Percentiles rank a stretch among this genome's conserved stretches.
phyloP scores from a whole-genome alignment of 2,329 filamentous ascomycete genomes.

The Cladosporium oxysporum region DNA sequence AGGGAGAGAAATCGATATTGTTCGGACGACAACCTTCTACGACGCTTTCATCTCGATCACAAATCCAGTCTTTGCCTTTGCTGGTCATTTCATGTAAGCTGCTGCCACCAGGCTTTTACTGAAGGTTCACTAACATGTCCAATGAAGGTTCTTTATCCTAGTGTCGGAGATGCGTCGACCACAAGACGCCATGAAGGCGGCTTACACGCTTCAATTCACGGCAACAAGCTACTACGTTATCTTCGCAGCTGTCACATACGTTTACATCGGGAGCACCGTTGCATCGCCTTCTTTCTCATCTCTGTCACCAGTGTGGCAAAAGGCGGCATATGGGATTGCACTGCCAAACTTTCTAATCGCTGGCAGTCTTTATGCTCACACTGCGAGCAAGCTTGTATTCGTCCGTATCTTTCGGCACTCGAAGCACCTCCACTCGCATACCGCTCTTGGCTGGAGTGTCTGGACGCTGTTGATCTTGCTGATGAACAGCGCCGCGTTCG shows the following conservation, averaged over 20 bases:
- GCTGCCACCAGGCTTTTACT: background rate
- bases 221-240: constrained; percentile 54
- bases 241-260: constrained; percentile 54
- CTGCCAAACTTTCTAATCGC: constrained; percentile 55
- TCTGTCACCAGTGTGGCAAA: constrained; percentile 48
- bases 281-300: constrained; percentile 52
- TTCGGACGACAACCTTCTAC: constrained; percentile 44
- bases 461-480: constrained; percentile 52
- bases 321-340: constrained; percentile 54
- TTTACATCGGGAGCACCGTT: constrained; percentile 51
- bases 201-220: constrained; percentile 52
- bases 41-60: constrained; percentile 51
- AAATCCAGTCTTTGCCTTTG: constrained; percentile 57
- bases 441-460: constrained; percentile 47
- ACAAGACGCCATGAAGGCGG: constrained; percentile 54
- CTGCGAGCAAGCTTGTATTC: constrained; percentile 55
- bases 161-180: constrained; percentile 57
- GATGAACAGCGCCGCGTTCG: constrained; percentile 48
- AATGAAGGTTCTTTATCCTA: constrained; percentile 51
- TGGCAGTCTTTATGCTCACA: constrained; percentile 53
- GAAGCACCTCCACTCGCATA: constrained; percentile 52
- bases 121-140: background rate
- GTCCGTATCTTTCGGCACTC: constrained; percentile 51
- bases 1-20: constrained; percentile 42
- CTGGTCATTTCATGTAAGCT: constrained; percentile 52